Base-by-base conservation (phyloP, 345 rosid genomes). In the Bretschneidera sinensis region DNA sequence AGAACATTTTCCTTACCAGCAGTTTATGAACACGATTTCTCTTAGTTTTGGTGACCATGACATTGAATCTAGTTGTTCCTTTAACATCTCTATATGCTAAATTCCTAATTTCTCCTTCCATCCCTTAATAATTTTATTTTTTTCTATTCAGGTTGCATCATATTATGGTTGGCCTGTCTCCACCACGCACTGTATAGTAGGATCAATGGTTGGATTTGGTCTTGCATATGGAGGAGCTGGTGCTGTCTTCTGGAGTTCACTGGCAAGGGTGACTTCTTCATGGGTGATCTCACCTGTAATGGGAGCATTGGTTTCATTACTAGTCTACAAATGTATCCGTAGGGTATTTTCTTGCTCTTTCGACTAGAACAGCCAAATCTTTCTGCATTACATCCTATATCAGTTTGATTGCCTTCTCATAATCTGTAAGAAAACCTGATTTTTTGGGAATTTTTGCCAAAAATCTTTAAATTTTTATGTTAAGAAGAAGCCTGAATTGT, bases 141-240 rank as follows among this genome's bases (percentile, higher is more conserved):
- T 5, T 39, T 5, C 31, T 53, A 23, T 51, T 21, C 83, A 89
- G 98, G 88, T 92, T 17, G 89, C 98, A 7, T 92, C 98, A 17
- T 92, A 83, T 67, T 92, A 66, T 59, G 97, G 97, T 18, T 90
- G 85, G 92, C 99, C 99, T 22, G 97, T 94, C 71, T 94, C 99
- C 2, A 94, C 99, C 51, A 94, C 99, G 9, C 97, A 94, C 71
- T 94, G 97, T 67, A 90, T 90, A 20, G 85, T 94, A 6, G 99
- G 97, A 73, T 85, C 97, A 20, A 94, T 94, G 99, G 99, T 94
- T 43, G 99, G 99, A 24, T 90, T 94, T 63, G 97, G 95, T 14
- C 88, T 94, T 11, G 89, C 81, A 9, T 94, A 94, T 64, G 99
- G 99, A 8, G 99, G 99, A 52, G 54, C 88, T 61, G 92, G 91